Base-by-base conservation (phyloP, 179 eudicot genomes). In the Actinidia chinensis region DNA sequence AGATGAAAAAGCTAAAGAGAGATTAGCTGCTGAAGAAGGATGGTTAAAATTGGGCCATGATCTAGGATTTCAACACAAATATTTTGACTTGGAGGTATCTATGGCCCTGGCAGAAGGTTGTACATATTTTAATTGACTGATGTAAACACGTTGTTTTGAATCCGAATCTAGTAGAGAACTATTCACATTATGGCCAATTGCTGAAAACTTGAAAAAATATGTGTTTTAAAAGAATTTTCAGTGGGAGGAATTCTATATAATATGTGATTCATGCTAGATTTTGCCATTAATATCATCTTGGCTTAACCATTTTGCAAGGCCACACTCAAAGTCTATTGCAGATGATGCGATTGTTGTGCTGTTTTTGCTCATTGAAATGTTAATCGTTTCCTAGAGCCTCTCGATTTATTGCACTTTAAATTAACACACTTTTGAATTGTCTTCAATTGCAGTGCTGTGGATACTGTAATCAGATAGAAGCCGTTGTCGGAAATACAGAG, bases 31-130 rank as follows among this genome's bases (percentile, higher is more conserved):
- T 66, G 97, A 94, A 82, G 82, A 89, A 82, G 89, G 89, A 78
- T 94, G 97, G 97, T 83, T 90, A 83, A 80, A 84, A 44, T 80
- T 94, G 76, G 97, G 97, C 78, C 65, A 84, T 42, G 91, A 89
- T 79, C 89, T 91, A 48, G 89, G 48, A 80, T 93, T 58, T 82
- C 94, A 59, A 81, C 92, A 36, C 88, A 84, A 58, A 83, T 91
- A 76, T 82, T 93, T 80, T 92, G 98, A 18, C 97, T 93, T 75
- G 98, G 92, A 75, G 98, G 98, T 55, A 95, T 93, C 77, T 93
- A 94, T 77, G 98, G 98, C 76, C 95, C 97, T 76, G 95, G 97
- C 65, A 91, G 97, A 93, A 95, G 98, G 97, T 94, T 73, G 46
- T 81, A 55, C 46, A 1, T 40, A 44, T 59, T 60, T 51, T 0